Percentiles rank a stretch among this genome's conserved stretches.
Conservation (phyloP, 2,329 filamentous ascomycete species). For the Pseudofabraea citricarpa region DNA sequence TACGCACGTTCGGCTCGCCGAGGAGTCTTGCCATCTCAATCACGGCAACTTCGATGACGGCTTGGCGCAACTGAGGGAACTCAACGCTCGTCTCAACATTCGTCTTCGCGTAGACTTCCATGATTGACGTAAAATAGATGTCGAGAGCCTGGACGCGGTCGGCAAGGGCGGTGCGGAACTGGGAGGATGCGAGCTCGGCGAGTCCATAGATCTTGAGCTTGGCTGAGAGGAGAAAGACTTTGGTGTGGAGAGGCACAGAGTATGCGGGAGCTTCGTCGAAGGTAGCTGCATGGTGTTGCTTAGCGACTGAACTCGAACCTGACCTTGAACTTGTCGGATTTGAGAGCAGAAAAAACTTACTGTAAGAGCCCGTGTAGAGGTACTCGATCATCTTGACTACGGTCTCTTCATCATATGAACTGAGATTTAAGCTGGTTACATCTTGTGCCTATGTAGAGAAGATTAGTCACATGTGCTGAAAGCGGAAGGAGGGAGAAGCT, state of each 20-base stretch:
- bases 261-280: slow-evolving; percentile 1
- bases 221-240: slow-evolving; percentile 14
- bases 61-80: slow-evolving; percentile 6
- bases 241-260: slow-evolving; percentile 11
- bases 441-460: too few species aligned
- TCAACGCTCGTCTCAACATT: background rate
- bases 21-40: slow-evolving; percentile 13
- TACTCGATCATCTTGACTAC: slow-evolving; percentile 15
- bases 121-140: slow-evolving; percentile 8
- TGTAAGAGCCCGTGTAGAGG: slow-evolving; percentile 18
- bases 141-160: slow-evolving; percentile 6
- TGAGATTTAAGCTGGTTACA: too few species aligned
- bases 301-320: too few species aligned
- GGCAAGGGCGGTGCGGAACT: slow-evolving; percentile 10
- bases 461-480: too few species aligned
- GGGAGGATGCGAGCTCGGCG: slow-evolving; percentile 4
- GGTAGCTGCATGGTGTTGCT: background rate
- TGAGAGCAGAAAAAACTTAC: too few species aligned
- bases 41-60: slow-evolving; percentile 14
- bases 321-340: too few species aligned
- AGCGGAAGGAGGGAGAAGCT: too few species aligned
- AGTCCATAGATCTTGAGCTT: slow-evolving; percentile 10
- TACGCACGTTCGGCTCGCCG: slow-evolving; percentile 1
- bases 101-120: slow-evolving; percentile 9
- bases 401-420: slow-evolving; percentile 8